Evolutionary conservation across 768 basidiomycete genomes (phyloP), one percentile per base, ranked within the genome.

Genomic region (Russula ochroleuca): DNA sequence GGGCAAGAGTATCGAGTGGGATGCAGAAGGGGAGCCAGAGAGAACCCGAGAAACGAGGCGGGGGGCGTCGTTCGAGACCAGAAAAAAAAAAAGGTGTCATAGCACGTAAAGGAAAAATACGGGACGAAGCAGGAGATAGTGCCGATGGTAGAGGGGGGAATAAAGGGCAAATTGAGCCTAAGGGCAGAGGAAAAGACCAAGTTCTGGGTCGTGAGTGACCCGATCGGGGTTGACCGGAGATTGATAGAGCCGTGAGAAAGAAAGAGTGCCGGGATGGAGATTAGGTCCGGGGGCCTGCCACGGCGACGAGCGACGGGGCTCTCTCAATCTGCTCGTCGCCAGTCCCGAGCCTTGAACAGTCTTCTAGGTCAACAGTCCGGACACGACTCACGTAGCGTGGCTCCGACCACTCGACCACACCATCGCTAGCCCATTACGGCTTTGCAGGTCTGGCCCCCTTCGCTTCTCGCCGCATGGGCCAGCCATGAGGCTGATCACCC

Each of bases 401-500:
- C 58, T 25, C 41, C 45, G 43, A 15, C 9, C 25, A 41, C 50
- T 25, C 38, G 13, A 35, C 53, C 9, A 14, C 47, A 9, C 31
- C 45, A 28, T 48, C 9, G 21, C 55, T 31, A 43, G 37, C 47
- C 41, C 17, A 49, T 60, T 55, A 65, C 57, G 55, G 40, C 50
- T 65, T 33, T 41, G 55, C 50, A 48, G 63, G 66, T 65, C 66
- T 59, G 60, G 59, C 59, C 66, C 64, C n/a, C 38, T 50, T 65
- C 64, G 59, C 59, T 62, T 66, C 65, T 49, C 51, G 33, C 57
- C 65, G 65, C 66, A 66, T 68, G 67, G 57, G 40, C 62, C 55
- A 23, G 66, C 68, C 65, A 67, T 52, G 68, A 68, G 68, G 68
- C 68, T 35, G 68, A 62, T 56, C 67, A 51, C 33, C 54, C 52